A percentile compares a stretch with the other conserved stretches of the same genome.
These are phyloP conservation scores for Neurospora sp. DNA, from an alignment of 495 filamentous ascomycete species.

Conservation along the genomic window DNA sequence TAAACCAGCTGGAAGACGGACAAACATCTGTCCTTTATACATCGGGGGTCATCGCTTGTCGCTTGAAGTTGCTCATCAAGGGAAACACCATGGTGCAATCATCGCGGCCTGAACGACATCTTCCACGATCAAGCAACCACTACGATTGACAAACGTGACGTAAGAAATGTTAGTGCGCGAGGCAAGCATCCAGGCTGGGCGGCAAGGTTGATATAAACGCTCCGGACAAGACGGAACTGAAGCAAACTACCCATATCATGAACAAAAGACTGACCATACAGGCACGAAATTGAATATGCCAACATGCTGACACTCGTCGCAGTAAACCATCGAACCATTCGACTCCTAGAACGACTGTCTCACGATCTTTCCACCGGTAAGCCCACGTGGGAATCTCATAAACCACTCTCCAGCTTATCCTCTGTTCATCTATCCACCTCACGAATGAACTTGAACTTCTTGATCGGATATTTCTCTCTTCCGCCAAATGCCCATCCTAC, in stretches of 20 bases:
- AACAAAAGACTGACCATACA: background rate
- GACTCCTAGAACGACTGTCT: background rate
- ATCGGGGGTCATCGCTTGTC: background rate
- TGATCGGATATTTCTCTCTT: background rate
- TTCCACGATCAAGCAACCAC: background rate
- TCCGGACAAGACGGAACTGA: background rate
- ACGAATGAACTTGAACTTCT: background rate
- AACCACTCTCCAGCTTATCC: background rate
- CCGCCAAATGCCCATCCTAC: background rate
- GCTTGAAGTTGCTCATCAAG: background rate
- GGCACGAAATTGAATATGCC: background rate
- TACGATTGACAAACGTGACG: background rate
- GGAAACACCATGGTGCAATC: background rate
- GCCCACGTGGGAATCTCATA: background rate
- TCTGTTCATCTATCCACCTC: background rate
- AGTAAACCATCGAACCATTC: background rate
- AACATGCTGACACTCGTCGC: background rate
- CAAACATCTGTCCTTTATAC: background rate
- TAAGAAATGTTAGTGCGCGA: background rate
- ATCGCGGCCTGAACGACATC: background rate
- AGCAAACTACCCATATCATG: background rate
- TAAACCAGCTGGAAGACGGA: background rate
- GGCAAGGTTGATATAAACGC: background rate
- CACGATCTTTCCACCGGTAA: background rate
- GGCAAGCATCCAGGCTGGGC: background rate